Conservation (phyloP, 2,329 filamentous ascomycete species). For the Ophiostoma triangulosporum region DNA sequence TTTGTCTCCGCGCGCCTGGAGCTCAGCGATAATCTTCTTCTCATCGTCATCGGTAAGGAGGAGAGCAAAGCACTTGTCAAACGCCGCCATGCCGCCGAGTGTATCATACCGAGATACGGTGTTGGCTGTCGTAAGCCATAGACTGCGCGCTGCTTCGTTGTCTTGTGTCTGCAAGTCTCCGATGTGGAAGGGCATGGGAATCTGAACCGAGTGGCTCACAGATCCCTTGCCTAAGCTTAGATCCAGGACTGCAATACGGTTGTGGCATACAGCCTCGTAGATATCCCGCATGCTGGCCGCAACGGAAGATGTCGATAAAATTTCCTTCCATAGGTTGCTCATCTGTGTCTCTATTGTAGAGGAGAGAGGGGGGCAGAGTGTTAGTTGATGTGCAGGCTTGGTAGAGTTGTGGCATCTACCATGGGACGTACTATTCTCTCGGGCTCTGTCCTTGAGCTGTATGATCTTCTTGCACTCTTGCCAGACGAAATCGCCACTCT, state of each 20-base stretch:
- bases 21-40: constrained; percentile 55
- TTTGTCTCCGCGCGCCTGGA: constrained; percentile 64
- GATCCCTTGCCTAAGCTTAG: constrained; percentile 50
- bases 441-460: constrained; percentile 66
- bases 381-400: not conserved
- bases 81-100: constrained; percentile 48
- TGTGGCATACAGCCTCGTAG: constrained; percentile 67
- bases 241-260: constrained; percentile 73
- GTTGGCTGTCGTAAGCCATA: constrained; percentile 82
- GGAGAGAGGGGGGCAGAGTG: not conserved
- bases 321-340: constrained; percentile 54
- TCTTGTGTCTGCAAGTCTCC: constrained; percentile 57
- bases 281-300: constrained; percentile 73
- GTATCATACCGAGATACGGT: constrained; percentile 57
- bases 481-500: constrained; percentile 81
- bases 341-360: constrained; percentile 29
- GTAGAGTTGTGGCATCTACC: not conserved
- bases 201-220: constrained; percentile 49
- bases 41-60: constrained; percentile 78
- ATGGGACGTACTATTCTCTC: constrained; percentile 44
- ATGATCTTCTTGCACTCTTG: constrained; percentile 77
- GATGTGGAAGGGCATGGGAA: constrained; percentile 54
- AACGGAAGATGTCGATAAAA: constrained; percentile 59
- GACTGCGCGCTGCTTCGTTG: constrained; percentile 50
- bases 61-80: constrained; percentile 78